Conservation (phyloP, 129 eudicot genomes). For the Centella asiatica region DNA sequence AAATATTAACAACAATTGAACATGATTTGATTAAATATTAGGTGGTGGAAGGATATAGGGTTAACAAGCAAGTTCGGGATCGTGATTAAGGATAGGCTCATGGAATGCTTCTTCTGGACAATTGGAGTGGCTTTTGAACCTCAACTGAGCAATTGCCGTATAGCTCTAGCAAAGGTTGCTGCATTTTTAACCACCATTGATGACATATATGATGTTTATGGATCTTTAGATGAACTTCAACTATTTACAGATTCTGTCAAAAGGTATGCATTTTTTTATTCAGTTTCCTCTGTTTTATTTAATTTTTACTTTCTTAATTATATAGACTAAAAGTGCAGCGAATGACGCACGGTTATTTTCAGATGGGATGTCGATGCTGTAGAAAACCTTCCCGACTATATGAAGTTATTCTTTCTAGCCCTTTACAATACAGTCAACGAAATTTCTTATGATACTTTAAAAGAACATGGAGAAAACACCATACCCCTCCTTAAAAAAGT, state of each 20-base stretch:
- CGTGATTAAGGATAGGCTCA: neutral
- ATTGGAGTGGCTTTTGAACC: conserved; percentile 9
- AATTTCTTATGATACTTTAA: conserved; percentile 19
- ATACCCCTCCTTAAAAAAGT: neutral
- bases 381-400: conserved; percentile 29
- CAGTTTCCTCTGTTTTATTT: neutral
- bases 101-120: conserved; percentile 10
- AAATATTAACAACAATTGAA: no score
- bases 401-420: conserved; percentile 26
- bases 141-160: conserved; percentile 1
- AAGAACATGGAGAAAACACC: conserved; percentile 22
- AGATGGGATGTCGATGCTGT: conserved; percentile 41
- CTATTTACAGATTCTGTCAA: conserved; percentile 1
- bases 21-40: neutral
- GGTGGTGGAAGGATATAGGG: conserved; percentile 8
- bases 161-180: neutral
- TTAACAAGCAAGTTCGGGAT: neutral
- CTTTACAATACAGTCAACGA: conserved; percentile 33
- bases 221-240: conserved; percentile 10
- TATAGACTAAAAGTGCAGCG: neutral
- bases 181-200: conserved; percentile 8
- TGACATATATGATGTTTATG: conserved; percentile 11
- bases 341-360: neutral
- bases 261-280: neutral
- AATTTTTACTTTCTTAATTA: neutral